phyloP scores from a whole-genome alignment of 2,329 filamentous ascomycete genomes.

The Herpomyces periplanetae region DNA sequence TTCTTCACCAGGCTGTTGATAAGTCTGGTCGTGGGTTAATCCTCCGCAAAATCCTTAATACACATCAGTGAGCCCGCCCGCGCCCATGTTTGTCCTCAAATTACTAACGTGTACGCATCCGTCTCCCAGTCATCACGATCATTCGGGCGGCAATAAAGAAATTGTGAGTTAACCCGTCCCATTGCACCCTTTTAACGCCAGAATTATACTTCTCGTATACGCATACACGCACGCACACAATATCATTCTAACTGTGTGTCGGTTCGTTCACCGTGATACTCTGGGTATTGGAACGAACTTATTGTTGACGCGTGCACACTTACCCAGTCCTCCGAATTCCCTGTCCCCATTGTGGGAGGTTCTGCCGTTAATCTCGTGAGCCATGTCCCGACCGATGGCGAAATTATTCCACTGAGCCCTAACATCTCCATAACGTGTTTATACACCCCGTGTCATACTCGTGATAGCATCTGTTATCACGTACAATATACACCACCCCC shows the following conservation, averaged over 20 bases:
- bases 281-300: too few species aligned
- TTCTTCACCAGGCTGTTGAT: constrained; percentile 29
- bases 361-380: constrained; percentile 48
- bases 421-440: constrained; percentile 43
- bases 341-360: constrained; percentile 45
- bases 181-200: too few species aligned
- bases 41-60: constrained; percentile 65
- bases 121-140: constrained; percentile 41
- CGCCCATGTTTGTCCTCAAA: not conserved
- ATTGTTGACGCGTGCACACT: too few species aligned
- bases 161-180: constrained; percentile 19
- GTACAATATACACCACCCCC: constrained; percentile 69
- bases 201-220: too few species aligned
- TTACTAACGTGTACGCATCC: constrained; percentile 2
- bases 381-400: constrained; percentile 28
- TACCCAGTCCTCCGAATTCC: too few species aligned
- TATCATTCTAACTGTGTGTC: too few species aligned
- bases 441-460: constrained; percentile 91
- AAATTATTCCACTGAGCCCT: constrained; percentile 40
- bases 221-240: too few species aligned
- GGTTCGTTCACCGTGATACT: too few species aligned
- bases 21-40: constrained; percentile 37
- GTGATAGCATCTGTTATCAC: constrained; percentile 88
- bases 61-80: constrained; percentile 33
- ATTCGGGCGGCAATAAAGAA: constrained; percentile 60